These are phyloP conservation scores for Metschnikowia orientalis DNA, from an alignment of 805 yeast species.

Conservation along the genomic window DNA sequence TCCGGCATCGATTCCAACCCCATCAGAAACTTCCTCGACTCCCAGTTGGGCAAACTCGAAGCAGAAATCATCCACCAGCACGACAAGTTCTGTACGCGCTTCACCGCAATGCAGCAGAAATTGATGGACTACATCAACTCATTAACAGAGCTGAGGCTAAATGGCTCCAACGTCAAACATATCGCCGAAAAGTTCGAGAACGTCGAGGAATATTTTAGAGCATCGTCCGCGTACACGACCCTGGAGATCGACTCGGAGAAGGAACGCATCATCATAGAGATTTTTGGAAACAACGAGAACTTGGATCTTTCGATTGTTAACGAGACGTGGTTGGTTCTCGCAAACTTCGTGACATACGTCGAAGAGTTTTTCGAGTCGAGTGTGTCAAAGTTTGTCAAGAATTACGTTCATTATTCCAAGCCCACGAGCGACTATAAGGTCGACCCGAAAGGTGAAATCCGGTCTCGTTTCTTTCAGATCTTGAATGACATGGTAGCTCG, in stretches of 20 bases:
- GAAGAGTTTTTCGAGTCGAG: conserved; percentile 28
- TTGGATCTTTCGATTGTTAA: conserved; percentile 38
- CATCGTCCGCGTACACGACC: conserved; percentile 23
- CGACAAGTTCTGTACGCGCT: conserved; percentile 33
- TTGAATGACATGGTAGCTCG: conserved; percentile 24
- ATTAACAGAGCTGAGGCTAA: conserved; percentile 26
- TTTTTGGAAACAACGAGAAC: conserved; percentile 36
- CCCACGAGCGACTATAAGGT: conserved; percentile 21
- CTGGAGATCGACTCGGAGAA: conserved; percentile 25
- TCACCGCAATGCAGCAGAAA: conserved; percentile 34
- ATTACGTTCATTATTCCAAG: conserved; percentile 32
- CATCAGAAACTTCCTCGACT: conserved; percentile 32
- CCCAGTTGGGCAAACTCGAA: conserved; percentile 29
- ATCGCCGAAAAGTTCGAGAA: conserved; percentile 37
- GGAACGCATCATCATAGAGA: conserved; percentile 25
- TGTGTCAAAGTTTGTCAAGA: conserved; percentile 33
- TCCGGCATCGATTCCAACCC: conserved; percentile 22
- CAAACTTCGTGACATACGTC: conserved; percentile 32
- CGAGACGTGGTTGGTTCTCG: conserved; percentile 41
- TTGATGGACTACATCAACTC: conserved; percentile 33
- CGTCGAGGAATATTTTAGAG: conserved; percentile 32
- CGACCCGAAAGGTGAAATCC: conserved; percentile 29
- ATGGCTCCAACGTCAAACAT: conserved; percentile 35
- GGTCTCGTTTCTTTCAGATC: conserved; percentile 24
- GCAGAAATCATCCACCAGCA: conserved; percentile 35